Conservation (phyloP, 2,329 filamentous ascomycete genomes). For the Arthroderma sp. region DNA sequence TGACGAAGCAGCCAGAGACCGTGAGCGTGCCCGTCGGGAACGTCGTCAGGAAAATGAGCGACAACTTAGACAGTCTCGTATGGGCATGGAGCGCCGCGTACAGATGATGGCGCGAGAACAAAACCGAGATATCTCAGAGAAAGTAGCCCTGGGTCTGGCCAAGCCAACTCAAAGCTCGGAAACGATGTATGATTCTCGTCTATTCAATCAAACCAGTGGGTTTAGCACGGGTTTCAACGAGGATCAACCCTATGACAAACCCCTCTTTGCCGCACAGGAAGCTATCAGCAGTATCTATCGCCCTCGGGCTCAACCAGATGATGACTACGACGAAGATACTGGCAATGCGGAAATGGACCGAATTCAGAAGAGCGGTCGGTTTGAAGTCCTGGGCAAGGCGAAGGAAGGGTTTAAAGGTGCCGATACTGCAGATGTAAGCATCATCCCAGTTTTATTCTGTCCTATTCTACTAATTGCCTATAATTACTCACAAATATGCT, state of each 20-base stretch:
- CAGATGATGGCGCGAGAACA: conserved; percentile 92
- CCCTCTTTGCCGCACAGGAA: conserved; percentile 88
- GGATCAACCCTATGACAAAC: conserved; percentile 94
- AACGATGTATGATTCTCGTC: conserved; percentile 88
- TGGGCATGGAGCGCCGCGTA: conserved; percentile 84
- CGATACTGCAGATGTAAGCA: conserved; percentile 57
- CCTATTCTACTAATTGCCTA: conserved; percentile 10
- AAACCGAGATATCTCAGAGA: conserved; percentile 92
- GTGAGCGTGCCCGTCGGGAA: conserved; percentile 66
- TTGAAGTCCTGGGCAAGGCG: conserved; percentile 74
- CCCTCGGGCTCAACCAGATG: conserved; percentile 56
- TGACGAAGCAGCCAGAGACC: conserved; percentile 57
- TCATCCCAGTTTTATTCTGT: background rate
- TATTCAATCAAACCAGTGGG: conserved; percentile 89
- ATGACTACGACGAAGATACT: conserved; percentile 63
- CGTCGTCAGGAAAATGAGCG: conserved; percentile 70
- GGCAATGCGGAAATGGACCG: conserved; percentile 74
- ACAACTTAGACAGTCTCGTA: conserved; percentile 81
- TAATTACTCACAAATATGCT: conserved; percentile 19
- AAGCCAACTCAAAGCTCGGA: conserved; percentile 89
- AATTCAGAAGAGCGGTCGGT: conserved; percentile 73
- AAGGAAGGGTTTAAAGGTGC: conserved; percentile 80
- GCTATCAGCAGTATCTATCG: conserved; percentile 90
- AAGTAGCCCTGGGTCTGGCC: conserved; percentile 83
- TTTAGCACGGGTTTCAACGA: conserved; percentile 92